Conservation (phyloP, 805 yeast genomes). For the Candida sonorensis region DNA sequence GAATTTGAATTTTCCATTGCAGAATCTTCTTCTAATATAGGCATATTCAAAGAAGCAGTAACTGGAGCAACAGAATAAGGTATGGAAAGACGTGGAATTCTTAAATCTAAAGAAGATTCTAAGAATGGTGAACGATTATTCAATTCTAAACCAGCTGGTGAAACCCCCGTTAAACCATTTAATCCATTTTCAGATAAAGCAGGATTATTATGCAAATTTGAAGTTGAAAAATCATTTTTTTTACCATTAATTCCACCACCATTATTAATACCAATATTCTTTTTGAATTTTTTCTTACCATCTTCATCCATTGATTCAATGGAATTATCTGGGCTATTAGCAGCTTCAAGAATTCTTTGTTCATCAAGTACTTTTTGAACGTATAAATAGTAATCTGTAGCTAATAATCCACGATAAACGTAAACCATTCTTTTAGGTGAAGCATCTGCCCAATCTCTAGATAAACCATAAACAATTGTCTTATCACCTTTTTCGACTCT, state of each 20-base stretch:
- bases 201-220: too few species aligned
- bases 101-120: conserved; percentile 26
- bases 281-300: conserved; percentile 12
- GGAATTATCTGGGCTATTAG: conserved; percentile 7
- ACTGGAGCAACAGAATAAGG: conserved; percentile 77
- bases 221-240: conserved; percentile 3
- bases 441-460: conserved; percentile 89
- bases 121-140: conserved; percentile 23
- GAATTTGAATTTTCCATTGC: not conserved
- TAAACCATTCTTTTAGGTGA: conserved; percentile 86
- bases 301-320: conserved; percentile 9
- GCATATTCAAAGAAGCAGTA: conserved; percentile 43
- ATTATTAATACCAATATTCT: conserved; percentile 5
- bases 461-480: conserved; percentile 62
- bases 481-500: conserved; percentile 80
- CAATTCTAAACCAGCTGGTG: conserved; percentile 24
- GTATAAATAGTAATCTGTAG: conserved; percentile 68
- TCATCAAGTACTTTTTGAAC: conserved; percentile 58
- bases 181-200: too few species aligned
- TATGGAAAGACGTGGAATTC: conserved; percentile 37
- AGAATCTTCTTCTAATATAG: conserved; percentile 1
- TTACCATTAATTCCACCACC: too few species aligned
- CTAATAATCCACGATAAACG: conserved; percentile 71
- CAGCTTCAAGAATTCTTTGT: conserved; percentile 31
- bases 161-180: conserved; percentile 12